Evolutionary conservation across 805 yeast genomes (phyloP).

Genomic region (Pichia rugopelliculosa): DNA sequence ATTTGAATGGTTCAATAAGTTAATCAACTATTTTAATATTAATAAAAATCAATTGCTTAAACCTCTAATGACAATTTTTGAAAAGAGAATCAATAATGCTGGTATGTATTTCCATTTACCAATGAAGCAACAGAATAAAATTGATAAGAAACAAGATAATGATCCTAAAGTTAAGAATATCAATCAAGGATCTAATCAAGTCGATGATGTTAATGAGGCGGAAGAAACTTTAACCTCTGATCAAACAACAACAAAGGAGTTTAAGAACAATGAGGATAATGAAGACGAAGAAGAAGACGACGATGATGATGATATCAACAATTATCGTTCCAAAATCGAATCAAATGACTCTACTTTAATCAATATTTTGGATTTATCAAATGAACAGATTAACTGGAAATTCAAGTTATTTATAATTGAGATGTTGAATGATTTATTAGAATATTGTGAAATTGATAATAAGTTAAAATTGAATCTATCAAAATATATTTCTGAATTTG

Average conservation of each 20-base stretch:
- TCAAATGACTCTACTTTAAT: slow-evolving; percentile 4
- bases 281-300: slow-evolving; percentile 7
- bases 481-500: slow-evolving; percentile 51
- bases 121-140: slow-evolving; percentile 2
- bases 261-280: background rate
- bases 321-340: background rate
- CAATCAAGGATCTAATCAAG: slow-evolving; percentile 12
- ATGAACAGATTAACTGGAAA: slow-evolving; percentile 52
- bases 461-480: slow-evolving; percentile 35
- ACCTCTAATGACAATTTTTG: slow-evolving; percentile 20
- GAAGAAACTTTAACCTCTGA: slow-evolving; percentile 10
- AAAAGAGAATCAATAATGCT: slow-evolving; percentile 24
- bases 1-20: slow-evolving; percentile 24
- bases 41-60: slow-evolving; percentile 19
- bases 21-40: slow-evolving; percentile 21
- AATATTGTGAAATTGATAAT: slow-evolving; percentile 32
- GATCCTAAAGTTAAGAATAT: background rate
- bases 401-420: slow-evolving; percentile 44
- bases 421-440: slow-evolving; percentile 37
- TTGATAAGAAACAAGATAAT: background rate
- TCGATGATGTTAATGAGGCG: slow-evolving; percentile 19
- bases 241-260: slow-evolving; percentile 6
- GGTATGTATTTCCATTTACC: slow-evolving; percentile 24
- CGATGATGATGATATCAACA: slow-evolving; percentile 5
- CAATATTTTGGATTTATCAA: slow-evolving; percentile 30